Evolutionary conservation across 495 filamentous ascomycete genomes (phyloP), one percentile per base, ranked within the genome.

Genomic region (Corynascus novoguineensis): DNA sequence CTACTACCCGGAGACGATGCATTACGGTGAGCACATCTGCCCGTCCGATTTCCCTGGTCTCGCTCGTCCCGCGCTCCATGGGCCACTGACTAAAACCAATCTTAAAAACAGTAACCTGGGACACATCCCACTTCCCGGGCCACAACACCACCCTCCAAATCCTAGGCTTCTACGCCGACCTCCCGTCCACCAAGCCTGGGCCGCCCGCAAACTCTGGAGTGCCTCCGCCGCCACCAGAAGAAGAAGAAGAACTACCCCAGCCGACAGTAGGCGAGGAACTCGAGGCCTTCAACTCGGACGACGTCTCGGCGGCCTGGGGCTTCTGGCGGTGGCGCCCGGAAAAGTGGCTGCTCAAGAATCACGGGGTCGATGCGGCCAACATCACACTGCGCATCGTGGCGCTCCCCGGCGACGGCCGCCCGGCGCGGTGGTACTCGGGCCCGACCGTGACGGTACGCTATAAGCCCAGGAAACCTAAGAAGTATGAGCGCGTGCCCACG

Each of bases 71-170:
- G n/a, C n/a, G n/a, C n/a, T n/a, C n/a, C n/a, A n/a, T n/a, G n/a
- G n/a, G n/a, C n/a, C n/a, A n/a, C n/a, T n/a, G n/a, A n/a, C n/a
- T n/a, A n/a, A n/a, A n/a, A n/a, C n/a, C n/a, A n/a, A n/a, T n/a
- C n/a, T n/a, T n/a, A n/a, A n/a, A n/a, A n/a, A 29, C 38, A 78
- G 75, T 77, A 25, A 74, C 70, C 17, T 77, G 75, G 75, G 73
- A 78, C 60, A 62, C 75, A 0, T 47, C 62, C n/a, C 73, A 62
- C 64, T 76, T 76, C 64, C 53, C 56, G 17, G 47, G 40, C n/a
- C 61, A 53, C n/a, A 73, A 73, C 58, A 63, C 65, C 5, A 69
- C 66, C 17, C 21, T 27, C 32, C 62, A 66, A 8, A 44, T 75
- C 29, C 59, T 70, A 24, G 74, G 70, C 52, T 74, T 69, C 61